phyloP scores from a whole-genome alignment of 371 early-diverging fungal genomes.

The Smittium culicis region DNA sequence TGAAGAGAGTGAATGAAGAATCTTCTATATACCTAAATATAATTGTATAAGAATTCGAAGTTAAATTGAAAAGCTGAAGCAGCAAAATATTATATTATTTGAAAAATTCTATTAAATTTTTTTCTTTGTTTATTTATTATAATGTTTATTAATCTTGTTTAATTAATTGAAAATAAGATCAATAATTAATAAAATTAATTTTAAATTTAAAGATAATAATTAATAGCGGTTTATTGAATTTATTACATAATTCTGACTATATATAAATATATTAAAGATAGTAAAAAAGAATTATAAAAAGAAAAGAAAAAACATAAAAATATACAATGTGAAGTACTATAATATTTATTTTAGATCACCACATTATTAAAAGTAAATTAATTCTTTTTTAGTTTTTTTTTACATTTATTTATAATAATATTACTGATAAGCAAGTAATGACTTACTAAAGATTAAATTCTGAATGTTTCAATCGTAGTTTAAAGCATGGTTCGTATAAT shows the following conservation, averaged over 20 bases:
- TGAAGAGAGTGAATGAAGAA: neutral
- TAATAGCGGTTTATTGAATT: neutral
- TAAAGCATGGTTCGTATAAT: too few relatives aligned
- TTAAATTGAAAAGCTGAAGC: neutral
- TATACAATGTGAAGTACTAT: too few relatives aligned
- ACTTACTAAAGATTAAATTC: too few relatives aligned
- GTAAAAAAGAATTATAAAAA: neutral
- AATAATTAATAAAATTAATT: neutral
- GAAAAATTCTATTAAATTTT: too few relatives aligned
- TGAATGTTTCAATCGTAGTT: too few relatives aligned
- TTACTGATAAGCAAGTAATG: too few relatives aligned
- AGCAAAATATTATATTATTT: neutral
- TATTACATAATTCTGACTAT: neutral
- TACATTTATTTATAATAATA: too few relatives aligned
- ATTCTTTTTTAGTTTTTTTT: too few relatives aligned
- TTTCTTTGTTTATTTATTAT: neutral
- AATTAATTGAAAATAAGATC: neutral
- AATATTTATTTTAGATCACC: too few relatives aligned
- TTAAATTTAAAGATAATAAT: neutral
- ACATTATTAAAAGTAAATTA: too few relatives aligned
- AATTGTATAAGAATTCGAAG: neutral
- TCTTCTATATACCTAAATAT: neutral
- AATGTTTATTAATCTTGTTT: neutral
- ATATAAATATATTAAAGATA: neutral
- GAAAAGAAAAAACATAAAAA: neutral